Base-by-base conservation (phyloP, 305 asterid species). In the Withania somnifera region DNA sequence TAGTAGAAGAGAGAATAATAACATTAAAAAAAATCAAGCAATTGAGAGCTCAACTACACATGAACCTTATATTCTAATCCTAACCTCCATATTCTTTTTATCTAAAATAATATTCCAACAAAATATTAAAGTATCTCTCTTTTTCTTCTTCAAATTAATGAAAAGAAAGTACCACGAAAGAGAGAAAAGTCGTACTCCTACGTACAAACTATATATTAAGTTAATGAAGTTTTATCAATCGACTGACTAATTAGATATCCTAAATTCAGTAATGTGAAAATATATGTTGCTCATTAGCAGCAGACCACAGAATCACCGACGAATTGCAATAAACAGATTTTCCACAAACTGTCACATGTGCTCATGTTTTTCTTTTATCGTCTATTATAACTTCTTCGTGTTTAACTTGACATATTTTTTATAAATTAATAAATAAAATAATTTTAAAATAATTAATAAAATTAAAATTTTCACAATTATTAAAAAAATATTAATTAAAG, bases 331-430 rank as follows among this genome's bases (percentile, higher is more conserved):
- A 24, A 67, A 58, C 52, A 86, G 67, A 61, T 58, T 24, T 4
- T 32, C 1, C 52, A 61, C 17, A 57, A 84, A 82, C 20, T 32
- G 79, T 64, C 56, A 78, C 93, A 90, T 91, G 86, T 90, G 93
- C 81, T 36, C n/a, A n/a, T n/a, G n/a, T n/a, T n/a, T n/a, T n/a
- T n/a, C n/a, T n/a, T n/a, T n/a, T n/a, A n/a, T n/a, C n/a, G n/a
- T n/a, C n/a, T n/a, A n/a, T n/a, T n/a, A n/a, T n/a, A n/a, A n/a
- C n/a, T n/a, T n/a, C n/a, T n/a, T n/a, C n/a, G n/a, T n/a, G n/a
- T n/a, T n/a, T n/a, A n/a, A n/a, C n/a, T n/a, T n/a, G n/a, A n/a
- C n/a, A n/a, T n/a, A n/a, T n/a, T n/a, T n/a, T n/a, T n/a, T n/a
- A n/a, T n/a, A n/a, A n/a, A n/a, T n/a, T n/a, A n/a, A n/a, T n/a